Conservation (phyloP, 345 rosid species). For the Raphanus raphanistrum region DNA sequence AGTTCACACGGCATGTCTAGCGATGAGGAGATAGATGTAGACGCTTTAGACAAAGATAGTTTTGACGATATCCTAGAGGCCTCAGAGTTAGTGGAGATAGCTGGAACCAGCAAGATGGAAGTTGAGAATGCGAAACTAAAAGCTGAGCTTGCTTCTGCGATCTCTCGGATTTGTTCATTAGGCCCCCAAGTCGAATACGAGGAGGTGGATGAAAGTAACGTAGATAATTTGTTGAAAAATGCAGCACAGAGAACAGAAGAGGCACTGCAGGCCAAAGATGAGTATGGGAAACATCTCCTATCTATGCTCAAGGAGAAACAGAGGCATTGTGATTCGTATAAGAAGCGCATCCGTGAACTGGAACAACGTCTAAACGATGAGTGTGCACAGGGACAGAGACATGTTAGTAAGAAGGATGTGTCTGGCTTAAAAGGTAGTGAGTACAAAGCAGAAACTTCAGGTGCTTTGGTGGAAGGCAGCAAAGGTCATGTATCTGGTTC, state of each 20-base stretch:
- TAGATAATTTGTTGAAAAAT: conserved; percentile 60
- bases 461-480: conserved; percentile 48
- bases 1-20: conserved; percentile 61
- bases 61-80: conserved; percentile 57
- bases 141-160: conserved; percentile 96
- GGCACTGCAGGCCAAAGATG: conserved; percentile 86
- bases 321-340: conserved; percentile 72
- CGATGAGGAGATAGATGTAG: conserved; percentile 60
- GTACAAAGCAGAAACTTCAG: conserved; percentile 50
- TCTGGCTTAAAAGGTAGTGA: conserved; percentile 43
- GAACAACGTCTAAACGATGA: conserved; percentile 80
- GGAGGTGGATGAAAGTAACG: conserved; percentile 58
- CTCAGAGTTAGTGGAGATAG: conserved; percentile 73
- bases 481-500: conserved; percentile 51
- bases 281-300: conserved; percentile 68
- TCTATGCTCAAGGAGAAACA: conserved; percentile 78
- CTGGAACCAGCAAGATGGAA: conserved; percentile 94
- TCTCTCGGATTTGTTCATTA: conserved; percentile 71
- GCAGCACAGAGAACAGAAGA: conserved; percentile 75
- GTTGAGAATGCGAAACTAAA: conserved; percentile 95
- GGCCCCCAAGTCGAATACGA: conserved; percentile 68
- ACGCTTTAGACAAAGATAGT: conserved; percentile 47
- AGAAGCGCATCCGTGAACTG: conserved; percentile 88
- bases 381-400: conserved; percentile 62
- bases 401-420: conserved; percentile 46